Evolutionary conservation across 176 grass and related monocot genomes (phyloP).

Genomic region (Carex cristatella): DNA sequence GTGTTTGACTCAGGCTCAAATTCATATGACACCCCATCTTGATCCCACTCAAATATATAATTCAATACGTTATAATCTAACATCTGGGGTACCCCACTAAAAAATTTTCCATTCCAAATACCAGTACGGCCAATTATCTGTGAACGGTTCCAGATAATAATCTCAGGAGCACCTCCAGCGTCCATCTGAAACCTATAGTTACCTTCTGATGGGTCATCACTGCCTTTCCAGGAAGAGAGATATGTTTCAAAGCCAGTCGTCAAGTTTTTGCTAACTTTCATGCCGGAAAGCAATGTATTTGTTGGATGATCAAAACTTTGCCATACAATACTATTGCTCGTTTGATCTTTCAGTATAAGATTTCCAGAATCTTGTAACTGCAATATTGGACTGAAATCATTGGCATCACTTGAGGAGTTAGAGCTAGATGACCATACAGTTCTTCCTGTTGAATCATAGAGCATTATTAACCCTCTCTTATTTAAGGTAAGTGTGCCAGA

Average conservation of each 20-base stretch:
- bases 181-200: neutral
- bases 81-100: constrained; percentile 9
- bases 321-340: neutral
- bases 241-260: constrained; percentile 22
- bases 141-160: neutral
- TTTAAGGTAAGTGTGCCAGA: neutral
- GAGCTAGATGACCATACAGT: neutral
- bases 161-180: constrained; percentile 31
- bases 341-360: constrained; percentile 6
- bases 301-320: constrained; percentile 28
- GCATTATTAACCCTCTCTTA: neutral
- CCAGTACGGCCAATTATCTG: constrained; percentile 4
- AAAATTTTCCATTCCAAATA: constrained; percentile 30
- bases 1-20: constrained; percentile 19
- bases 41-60: neutral
- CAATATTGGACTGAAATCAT: neutral
- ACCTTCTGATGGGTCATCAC: constrained; percentile 26
- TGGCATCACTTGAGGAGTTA: constrained; percentile 3
- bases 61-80: neutral
- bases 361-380: constrained; percentile 19
- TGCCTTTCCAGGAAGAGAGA: constrained; percentile 35
- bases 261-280: constrained; percentile 30
- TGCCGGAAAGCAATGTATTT: constrained; percentile 11
- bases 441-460: neutral
- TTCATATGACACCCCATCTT: constrained; percentile 36